phyloP scores from a whole-genome alignment of 2,329 filamentous ascomycete species.

The Stachybotrys echinatus region DNA sequence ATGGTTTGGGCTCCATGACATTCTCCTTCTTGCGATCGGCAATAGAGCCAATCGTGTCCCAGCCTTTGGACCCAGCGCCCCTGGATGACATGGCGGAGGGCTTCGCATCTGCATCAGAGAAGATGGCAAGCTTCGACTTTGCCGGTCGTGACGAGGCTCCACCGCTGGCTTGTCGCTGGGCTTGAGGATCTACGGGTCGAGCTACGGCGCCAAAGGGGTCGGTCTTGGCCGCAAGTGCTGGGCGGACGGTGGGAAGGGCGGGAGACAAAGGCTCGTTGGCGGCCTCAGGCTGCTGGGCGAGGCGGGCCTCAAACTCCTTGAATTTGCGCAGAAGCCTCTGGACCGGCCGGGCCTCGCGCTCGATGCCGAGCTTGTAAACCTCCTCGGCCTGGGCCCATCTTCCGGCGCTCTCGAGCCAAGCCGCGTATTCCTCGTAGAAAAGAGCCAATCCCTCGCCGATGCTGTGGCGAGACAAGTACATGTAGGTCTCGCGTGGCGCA shows the following conservation, averaged over 20 bases:
- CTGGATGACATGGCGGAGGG: slow-evolving; percentile 50
- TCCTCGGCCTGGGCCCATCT: slow-evolving; percentile 91
- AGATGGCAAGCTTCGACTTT: slow-evolving; percentile 83
- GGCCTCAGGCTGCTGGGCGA: slow-evolving; percentile 58
- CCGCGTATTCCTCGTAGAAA: slow-evolving; percentile 96
- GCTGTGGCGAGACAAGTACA: slow-evolving; percentile 81
- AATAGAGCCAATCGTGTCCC: slow-evolving; percentile 87
- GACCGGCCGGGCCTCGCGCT: slow-evolving; percentile 77
- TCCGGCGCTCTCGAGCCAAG: slow-evolving; percentile 79
- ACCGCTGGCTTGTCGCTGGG: slow-evolving; percentile 44
- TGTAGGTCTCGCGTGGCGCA: slow-evolving; percentile 85
- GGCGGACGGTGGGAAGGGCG: slow-evolving; percentile 75
- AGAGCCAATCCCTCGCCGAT: slow-evolving; percentile 84
- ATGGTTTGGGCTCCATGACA: slow-evolving; percentile 75
- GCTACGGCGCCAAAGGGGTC: slow-evolving; percentile 69
- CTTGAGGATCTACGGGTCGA: slow-evolving; percentile 60
- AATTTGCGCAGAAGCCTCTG: slow-evolving; percentile 84
- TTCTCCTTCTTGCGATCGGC: slow-evolving; percentile 94
- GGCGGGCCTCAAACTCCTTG: slow-evolving; percentile 80
- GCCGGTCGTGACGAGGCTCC: slow-evolving; percentile 56
- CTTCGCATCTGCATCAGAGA: slow-evolving; percentile 69
- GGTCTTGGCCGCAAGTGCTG: slow-evolving; percentile 77
- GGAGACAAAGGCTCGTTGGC: slow-evolving; percentile 73
- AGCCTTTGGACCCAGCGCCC: slow-evolving; percentile 61
- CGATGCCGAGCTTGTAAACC: slow-evolving; percentile 84